Conservation (phyloP, 805 yeast species). For the Saccharomycopsis fibuligera region DNA sequence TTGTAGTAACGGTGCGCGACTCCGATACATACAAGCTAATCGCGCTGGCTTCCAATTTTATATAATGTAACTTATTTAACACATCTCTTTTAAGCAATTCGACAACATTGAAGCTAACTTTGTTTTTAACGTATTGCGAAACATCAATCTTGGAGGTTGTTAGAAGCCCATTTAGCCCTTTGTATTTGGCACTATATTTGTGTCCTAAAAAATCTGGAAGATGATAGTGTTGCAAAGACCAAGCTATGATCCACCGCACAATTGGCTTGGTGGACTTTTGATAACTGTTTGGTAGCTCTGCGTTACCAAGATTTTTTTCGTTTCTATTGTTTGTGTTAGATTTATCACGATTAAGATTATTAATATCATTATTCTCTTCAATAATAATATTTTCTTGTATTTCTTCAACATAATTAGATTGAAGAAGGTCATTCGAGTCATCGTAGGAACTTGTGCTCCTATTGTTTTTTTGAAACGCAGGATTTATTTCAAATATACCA, state of each 20-base stretch:
- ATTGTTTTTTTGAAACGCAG: background rate
- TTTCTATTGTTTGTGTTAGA: background rate
- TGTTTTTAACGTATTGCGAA: no score
- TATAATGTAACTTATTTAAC: background rate
- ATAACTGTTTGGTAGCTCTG: background rate
- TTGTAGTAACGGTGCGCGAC: no score
- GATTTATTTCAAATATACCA: conserved; percentile 17
- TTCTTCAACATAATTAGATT: background rate
- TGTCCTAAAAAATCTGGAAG: conserved; percentile 19
- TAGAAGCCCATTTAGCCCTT: conserved; percentile 11
- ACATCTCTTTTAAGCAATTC: background rate
- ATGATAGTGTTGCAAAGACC: conserved; percentile 14
- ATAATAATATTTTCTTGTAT: background rate
- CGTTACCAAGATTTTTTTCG: background rate
- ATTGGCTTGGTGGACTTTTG: conserved; percentile 2
- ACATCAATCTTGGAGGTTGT: conserved; percentile 6
- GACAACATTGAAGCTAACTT: background rate
- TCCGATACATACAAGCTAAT: background rate
- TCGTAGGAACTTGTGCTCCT: background rate
- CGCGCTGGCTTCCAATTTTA: background rate
- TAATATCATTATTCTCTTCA: background rate
- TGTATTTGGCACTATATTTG: conserved; percentile 7
- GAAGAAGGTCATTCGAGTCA: background rate
- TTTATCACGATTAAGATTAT: no score
- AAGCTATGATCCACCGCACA: conserved; percentile 14